Percentiles rank a stretch among this genome's conserved stretches.
Conservation (phyloP, 73 alveolate genomes). For the Durusdinium trenchii region DNA sequence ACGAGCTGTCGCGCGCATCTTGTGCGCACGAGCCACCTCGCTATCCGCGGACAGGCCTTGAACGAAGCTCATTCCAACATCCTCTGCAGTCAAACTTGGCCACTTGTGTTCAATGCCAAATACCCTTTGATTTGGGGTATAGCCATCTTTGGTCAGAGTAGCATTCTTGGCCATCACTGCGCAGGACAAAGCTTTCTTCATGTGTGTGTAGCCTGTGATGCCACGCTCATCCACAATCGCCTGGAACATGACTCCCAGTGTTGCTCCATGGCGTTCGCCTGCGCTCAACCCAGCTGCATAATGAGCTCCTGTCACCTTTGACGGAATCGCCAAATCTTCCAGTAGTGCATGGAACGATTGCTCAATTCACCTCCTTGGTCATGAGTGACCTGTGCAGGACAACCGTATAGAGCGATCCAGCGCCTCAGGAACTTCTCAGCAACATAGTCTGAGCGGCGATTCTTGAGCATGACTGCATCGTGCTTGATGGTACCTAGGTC, state of each 20-base stretch:
- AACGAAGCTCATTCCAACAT: too few species aligned
- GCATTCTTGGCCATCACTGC: conserved; percentile 25
- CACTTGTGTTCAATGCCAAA: too few species aligned
- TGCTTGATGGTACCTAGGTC: conserved; percentile 3
- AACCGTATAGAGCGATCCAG: neutral
- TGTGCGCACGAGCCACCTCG: too few species aligned
- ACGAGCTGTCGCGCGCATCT: too few species aligned
- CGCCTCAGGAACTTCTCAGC: conserved; percentile 22
- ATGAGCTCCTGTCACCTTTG: neutral
- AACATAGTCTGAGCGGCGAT: neutral
- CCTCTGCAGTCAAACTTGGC: too few species aligned
- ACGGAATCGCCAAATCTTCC: neutral
- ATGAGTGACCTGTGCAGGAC: neutral
- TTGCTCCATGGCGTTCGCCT: conserved; percentile 2
- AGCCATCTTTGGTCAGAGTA: neutral
- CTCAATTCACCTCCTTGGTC: conserved; percentile 59
- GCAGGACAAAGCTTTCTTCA: neutral
- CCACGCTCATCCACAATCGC: neutral
- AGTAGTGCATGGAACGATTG: neutral
- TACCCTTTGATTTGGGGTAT: too few species aligned
- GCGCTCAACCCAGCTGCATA: neutral
- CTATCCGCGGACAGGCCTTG: too few species aligned
- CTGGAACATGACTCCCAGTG: neutral
- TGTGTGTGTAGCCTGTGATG: neutral
- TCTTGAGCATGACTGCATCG: neutral